Percentiles rank a stretch among this genome's conserved stretches.
Conservation (phyloP, 148 eudicot species). For the Rhododendron simsii region DNA sequence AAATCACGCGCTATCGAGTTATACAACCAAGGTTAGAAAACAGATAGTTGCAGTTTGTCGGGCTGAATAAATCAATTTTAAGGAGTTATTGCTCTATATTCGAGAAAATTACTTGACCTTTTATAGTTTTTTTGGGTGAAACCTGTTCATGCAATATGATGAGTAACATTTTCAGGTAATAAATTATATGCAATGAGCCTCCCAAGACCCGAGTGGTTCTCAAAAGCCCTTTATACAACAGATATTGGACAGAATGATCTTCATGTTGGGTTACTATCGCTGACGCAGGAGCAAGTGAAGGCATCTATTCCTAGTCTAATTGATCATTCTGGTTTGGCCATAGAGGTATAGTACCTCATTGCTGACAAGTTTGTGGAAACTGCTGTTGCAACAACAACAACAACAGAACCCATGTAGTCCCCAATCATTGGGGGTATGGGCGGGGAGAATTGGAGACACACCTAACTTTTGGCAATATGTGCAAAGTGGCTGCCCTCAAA, state of each 20-base stretch:
- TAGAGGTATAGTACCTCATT: constrained; percentile 24
- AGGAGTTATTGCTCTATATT: background rate
- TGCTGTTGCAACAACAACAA: background rate
- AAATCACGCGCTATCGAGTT: constrained; percentile 22
- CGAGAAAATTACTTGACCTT: background rate
- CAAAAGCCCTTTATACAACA: constrained; percentile 18
- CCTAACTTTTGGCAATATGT: too few species aligned
- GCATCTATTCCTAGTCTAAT: constrained; percentile 22
- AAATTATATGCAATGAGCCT: constrained; percentile 3
- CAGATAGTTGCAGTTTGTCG: background rate
- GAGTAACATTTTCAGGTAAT: background rate
- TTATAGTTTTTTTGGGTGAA: background rate
- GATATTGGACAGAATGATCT: constrained; percentile 41
- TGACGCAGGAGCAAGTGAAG: constrained; percentile 22
- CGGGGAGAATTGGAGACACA: too few species aligned
- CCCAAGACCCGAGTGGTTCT: constrained; percentile 13
- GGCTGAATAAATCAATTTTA: background rate
- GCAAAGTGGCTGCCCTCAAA: too few species aligned
- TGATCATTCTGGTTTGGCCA: constrained; percentile 16
- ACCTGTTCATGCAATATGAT: background rate
- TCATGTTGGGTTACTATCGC: constrained; percentile 16
- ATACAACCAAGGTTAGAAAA: constrained; percentile 21
- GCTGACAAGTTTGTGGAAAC: background rate
- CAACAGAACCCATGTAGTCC: too few species aligned
- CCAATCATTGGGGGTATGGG: too few species aligned